A percentile compares a stretch with the other conserved stretches of the same genome.
Conservation (phyloP, 306 rosid species). For the Urtica urens region DNA sequence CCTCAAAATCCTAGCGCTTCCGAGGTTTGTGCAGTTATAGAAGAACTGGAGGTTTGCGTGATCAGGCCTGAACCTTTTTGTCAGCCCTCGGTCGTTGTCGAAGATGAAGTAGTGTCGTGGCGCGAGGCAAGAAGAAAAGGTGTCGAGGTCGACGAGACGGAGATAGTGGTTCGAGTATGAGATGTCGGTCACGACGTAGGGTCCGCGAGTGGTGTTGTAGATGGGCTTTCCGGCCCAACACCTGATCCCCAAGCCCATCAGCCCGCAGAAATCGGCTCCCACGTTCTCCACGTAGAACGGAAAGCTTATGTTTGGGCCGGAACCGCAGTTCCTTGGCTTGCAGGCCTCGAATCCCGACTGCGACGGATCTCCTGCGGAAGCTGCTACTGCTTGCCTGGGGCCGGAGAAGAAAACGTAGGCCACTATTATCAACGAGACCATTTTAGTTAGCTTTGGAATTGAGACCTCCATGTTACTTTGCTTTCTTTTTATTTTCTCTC, state of each 20-base stretch:
- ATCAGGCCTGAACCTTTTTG: neutral
- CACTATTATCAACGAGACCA: too few relatives aligned
- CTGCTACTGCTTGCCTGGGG: too few relatives aligned
- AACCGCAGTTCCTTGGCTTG: conserved; percentile 5
- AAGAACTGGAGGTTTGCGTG: neutral
- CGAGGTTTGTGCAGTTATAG: neutral
- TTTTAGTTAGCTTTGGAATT: too few relatives aligned
- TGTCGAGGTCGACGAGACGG: neutral
- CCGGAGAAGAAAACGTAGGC: too few relatives aligned
- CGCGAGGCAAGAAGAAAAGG: neutral
- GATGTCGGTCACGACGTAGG: neutral
- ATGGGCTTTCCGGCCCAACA: neutral
- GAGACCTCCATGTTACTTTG: too few relatives aligned
- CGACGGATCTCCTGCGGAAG: too few relatives aligned
- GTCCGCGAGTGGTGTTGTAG: neutral
- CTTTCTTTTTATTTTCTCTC: too few relatives aligned
- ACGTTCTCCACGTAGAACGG: neutral
- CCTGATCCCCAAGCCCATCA: neutral
- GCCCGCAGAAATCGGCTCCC: neutral
- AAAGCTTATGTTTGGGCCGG: conserved; percentile 7
- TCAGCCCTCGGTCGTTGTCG: rapidly evolving
- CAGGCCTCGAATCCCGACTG: neutral
- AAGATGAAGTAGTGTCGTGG: neutral
- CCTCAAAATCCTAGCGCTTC: neutral
- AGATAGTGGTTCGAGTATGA: neutral